A percentile compares a stretch with the other conserved stretches of the same genome.
Conservation (phyloP, 805 yeast species). For the Yamadazyma kitorensis region DNA sequence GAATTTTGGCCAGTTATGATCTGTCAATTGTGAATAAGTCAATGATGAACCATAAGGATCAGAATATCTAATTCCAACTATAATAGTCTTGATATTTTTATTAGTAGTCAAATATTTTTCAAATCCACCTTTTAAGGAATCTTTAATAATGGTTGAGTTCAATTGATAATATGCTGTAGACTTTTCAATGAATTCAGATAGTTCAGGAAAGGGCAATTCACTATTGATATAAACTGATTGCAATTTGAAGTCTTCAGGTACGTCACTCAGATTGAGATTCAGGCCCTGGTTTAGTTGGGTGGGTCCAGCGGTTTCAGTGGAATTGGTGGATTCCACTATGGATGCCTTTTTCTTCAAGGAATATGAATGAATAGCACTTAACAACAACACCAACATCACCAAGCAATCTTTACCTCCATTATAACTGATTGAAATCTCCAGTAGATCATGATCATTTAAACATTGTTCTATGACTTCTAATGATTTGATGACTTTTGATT, state of each 20-base stretch:
- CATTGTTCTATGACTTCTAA: constrained; percentile 25
- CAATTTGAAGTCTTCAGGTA: constrained; percentile 35
- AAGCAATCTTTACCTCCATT: constrained; percentile 98
- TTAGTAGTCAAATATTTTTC: constrained; percentile 52
- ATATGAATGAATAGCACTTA: constrained; percentile 45
- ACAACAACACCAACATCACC: constrained; percentile 74
- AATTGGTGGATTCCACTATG: constrained; percentile 10
- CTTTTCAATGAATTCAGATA: constrained; percentile 59
- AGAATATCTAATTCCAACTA: constrained; percentile 83
- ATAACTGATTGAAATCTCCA: constrained; percentile 73
- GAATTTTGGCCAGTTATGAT: constrained; percentile 89
- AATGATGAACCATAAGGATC: constrained; percentile 79
- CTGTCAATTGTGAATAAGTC: constrained; percentile 67
- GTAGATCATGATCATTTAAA: constrained; percentile 26
- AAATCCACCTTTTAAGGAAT: constrained; percentile 67
- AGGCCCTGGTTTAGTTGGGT: constrained; percentile 2
- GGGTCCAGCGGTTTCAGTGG: no score
- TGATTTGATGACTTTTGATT: constrained; percentile 24
- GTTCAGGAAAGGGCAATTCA: constrained; percentile 68
- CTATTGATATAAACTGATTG: constrained; percentile 73
- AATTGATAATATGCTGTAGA: constrained; percentile 58
- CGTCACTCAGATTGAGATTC: constrained; percentile 9
- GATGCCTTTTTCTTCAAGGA: not conserved
- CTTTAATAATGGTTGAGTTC: constrained; percentile 41
- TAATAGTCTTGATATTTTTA: constrained; percentile 62